A percentile compares a stretch with the other conserved stretches of the same genome.
Conservation (phyloP, 345 rosid genomes). For the Anastatica hierochuntica region DNA sequence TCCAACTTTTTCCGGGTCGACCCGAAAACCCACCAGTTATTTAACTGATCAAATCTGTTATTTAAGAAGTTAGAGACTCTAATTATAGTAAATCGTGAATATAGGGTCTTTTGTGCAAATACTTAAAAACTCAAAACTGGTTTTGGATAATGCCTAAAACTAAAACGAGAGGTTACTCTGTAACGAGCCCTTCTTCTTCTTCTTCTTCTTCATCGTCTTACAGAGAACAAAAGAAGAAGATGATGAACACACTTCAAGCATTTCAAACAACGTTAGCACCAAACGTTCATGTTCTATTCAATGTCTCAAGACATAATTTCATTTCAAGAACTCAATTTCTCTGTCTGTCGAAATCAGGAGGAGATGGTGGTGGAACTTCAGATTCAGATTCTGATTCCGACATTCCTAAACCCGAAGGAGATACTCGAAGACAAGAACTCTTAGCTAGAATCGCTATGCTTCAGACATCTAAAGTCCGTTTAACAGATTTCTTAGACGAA, state of each 20-base stretch:
- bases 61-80: conserved; percentile 2
- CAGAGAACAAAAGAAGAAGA: neutral
- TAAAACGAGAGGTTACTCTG: conserved; percentile 24
- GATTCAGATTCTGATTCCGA: conserved; percentile 29
- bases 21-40: no score
- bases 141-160: conserved; percentile 30
- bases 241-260: conserved; percentile 22
- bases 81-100: neutral
- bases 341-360: conserved; percentile 15
- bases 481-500: conserved; percentile 74
- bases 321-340: conserved; percentile 11
- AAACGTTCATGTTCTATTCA: conserved; percentile 16
- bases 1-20: no score
- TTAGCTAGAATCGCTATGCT: conserved; percentile 82
- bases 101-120: conserved; percentile 1
- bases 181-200: conserved; percentile 5
- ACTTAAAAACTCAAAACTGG: conserved; percentile 4
- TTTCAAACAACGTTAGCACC: conserved; percentile 25
- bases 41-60: neutral
- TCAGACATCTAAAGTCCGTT: conserved; percentile 76
- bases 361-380: conserved; percentile 13
- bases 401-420: conserved; percentile 49
- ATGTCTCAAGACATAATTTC: conserved; percentile 14
- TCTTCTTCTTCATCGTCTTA: conserved; percentile 1
- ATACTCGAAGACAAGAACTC: conserved; percentile 60